These are phyloP conservation scores for Pythium grandisporangium DNA, from an alignment of 352 stramenopile species.

Conservation along the genomic window DNA sequence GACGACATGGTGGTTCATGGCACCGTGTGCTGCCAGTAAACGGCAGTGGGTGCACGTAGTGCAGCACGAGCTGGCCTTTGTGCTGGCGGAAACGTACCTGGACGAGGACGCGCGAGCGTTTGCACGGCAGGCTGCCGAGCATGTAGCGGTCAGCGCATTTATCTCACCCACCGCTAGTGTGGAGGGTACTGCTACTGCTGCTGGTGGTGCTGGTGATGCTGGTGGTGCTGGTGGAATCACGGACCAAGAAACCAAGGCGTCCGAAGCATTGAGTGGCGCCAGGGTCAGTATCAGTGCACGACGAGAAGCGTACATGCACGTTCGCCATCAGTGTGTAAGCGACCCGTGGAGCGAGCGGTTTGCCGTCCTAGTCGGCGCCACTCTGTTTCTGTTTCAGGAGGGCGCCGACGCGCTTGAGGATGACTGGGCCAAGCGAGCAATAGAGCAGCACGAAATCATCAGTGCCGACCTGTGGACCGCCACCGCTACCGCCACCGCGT, in stretches of 20 bases:
- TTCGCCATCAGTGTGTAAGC: slow-evolving; percentile 14
- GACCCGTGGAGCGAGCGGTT: slow-evolving; percentile 16
- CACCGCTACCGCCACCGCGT: not conserved
- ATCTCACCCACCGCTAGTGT: too few relatives aligned
- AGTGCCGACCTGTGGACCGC: slow-evolving; percentile 35
- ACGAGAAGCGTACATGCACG: slow-evolving; percentile 11
- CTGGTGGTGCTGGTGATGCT: not conserved
- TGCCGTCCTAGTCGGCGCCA: slow-evolving; percentile 5
- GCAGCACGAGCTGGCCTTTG: slow-evolving; percentile 51
- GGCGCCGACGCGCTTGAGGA: slow-evolving; percentile 13
- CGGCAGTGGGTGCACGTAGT: slow-evolving; percentile 42
- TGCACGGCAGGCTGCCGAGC: slow-evolving; percentile 32
- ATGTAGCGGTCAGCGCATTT: slow-evolving; percentile 17
- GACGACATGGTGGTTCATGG: slow-evolving; percentile 23
- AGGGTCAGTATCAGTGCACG: not conserved
- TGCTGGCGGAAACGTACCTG: slow-evolving; percentile 41
- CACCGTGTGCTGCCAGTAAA: slow-evolving; percentile 21
- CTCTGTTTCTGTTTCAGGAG: slow-evolving; percentile 21
- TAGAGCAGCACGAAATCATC: slow-evolving; percentile 49
- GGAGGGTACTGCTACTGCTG: not conserved
- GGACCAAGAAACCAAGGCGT: not conserved
- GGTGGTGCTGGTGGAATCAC: not conserved
- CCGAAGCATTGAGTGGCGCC: too few relatives aligned
- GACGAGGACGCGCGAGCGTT: slow-evolving; percentile 46
- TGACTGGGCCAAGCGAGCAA: slow-evolving; percentile 13